phyloP scores from a whole-genome alignment of 2,329 filamentous ascomycete species.

The Xylariaceae sp. region DNA sequence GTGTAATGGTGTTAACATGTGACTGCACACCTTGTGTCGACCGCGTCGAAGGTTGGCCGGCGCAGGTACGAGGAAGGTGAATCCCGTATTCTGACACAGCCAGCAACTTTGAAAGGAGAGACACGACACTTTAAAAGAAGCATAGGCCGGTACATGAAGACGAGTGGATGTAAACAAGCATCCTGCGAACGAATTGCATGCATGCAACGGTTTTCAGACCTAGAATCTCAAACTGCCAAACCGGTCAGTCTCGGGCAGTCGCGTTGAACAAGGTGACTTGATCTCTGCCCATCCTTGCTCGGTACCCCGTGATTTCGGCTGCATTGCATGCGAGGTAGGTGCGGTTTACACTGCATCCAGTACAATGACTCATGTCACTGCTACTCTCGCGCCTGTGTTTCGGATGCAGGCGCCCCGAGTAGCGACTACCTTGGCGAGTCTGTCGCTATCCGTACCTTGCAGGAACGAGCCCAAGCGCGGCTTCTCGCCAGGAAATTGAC shows the following conservation, averaged over 20 bases:
- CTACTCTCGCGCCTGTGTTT: no score
- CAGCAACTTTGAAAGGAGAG: no score
- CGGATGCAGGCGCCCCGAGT: no score
- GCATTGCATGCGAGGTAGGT: not conserved
- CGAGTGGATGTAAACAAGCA: no score
- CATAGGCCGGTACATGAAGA: no score
- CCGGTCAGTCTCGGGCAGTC: not conserved
- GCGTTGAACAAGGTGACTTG: not conserved
- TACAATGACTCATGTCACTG: not conserved
- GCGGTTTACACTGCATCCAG: not conserved
- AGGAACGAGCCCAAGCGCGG: not conserved
- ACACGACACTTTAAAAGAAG: no score
- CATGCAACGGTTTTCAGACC: not conserved
- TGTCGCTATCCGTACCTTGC: not conserved
- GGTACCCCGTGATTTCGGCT: not conserved
- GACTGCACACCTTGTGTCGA: not conserved
- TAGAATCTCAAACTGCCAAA: not conserved
- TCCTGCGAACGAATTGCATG: no score
- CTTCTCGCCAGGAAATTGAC: not conserved
- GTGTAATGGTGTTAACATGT: not conserved
- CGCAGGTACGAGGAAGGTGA: not conserved
- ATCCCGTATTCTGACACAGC: not conserved
- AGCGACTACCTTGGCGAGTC: no score
- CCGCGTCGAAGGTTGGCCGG: not conserved
- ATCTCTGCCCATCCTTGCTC: not conserved